These are phyloP conservation scores for Ligustrum vulgare DNA, from an alignment of 257 asterid species.

Conservation along the genomic window DNA sequence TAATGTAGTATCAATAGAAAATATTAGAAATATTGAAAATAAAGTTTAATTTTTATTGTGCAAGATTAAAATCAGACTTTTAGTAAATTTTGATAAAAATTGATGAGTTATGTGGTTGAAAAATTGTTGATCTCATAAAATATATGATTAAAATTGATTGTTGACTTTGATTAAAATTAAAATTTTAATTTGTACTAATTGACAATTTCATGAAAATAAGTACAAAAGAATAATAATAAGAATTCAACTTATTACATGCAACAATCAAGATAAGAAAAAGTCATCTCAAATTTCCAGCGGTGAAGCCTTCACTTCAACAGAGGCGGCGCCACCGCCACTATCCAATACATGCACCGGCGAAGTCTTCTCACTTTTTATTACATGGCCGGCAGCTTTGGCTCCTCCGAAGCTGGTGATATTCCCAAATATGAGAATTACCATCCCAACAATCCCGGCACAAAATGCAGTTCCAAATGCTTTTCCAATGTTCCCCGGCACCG, in stretches of 20 bases:
- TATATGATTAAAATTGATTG: no score
- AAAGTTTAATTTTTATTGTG: no score
- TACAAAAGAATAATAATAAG: neutral
- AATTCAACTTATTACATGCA: constrained; percentile 33
- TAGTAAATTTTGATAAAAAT: no score
- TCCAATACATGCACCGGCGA: constrained; percentile 49
- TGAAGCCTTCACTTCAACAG: constrained; percentile 34
- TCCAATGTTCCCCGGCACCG: constrained; percentile 54
- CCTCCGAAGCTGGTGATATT: constrained; percentile 77
- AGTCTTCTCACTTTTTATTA: constrained; percentile 42
- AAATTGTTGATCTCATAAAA: no score
- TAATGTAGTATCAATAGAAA: no score
- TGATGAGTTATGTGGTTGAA: no score
- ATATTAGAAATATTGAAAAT: no score
- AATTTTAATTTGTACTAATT: no score
- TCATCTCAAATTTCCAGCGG: constrained; percentile 32
- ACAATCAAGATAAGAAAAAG: neutral
- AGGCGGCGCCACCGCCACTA: constrained; percentile 9
- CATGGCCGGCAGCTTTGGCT: constrained; percentile 81
- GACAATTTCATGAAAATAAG: no score
- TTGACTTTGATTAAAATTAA: no score
- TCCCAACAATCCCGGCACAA: constrained; percentile 55
- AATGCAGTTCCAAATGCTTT: constrained; percentile 66
- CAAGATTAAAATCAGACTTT: no score
- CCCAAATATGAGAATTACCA: constrained; percentile 65